These are phyloP conservation scores for Gaultheria prostrata DNA, from an alignment of 148 eudicot species.

Conservation along the genomic window DNA sequence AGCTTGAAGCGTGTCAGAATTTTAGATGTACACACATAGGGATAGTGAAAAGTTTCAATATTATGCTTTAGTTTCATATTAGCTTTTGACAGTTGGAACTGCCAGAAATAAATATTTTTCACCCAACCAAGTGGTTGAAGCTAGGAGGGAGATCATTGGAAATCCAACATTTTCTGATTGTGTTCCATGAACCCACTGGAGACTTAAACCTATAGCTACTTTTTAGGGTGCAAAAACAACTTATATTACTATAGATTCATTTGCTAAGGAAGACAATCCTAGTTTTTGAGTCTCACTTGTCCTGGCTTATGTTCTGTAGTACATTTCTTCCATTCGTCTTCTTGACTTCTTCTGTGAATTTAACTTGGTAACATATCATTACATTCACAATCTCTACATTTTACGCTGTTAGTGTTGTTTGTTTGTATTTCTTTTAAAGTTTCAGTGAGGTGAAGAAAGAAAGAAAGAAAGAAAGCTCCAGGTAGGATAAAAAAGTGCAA, in stretches of 20 bases:
- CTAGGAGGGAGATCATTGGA: not conserved
- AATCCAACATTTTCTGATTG: not conserved
- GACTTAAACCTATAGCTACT: not conserved
- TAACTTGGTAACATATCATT: not conserved
- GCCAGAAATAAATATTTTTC: not conserved
- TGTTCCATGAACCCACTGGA: not conserved
- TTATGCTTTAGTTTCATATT: not conserved
- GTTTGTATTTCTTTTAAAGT: not conserved
- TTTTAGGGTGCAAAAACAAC: not conserved
- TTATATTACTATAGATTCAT: not conserved
- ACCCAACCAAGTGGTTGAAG: not conserved
- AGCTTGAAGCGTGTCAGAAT: not conserved
- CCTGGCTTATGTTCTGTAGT: not conserved
- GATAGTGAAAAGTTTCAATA: not conserved
- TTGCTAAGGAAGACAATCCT: not conserved
- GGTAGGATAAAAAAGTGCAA: not conserved
- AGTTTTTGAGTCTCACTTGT: not conserved
- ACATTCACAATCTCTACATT: not conserved
- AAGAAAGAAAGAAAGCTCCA: not conserved
- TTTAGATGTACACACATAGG: not conserved
- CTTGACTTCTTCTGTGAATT: not conserved
- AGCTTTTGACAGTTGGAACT: not conserved
- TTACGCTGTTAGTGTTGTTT: not conserved
- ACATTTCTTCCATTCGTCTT: not conserved
- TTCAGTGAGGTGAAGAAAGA: not conserved